phyloP scores from a whole-genome alignment of 164 flowering plant genomes.

The Paratinospora sagittata region DNA sequence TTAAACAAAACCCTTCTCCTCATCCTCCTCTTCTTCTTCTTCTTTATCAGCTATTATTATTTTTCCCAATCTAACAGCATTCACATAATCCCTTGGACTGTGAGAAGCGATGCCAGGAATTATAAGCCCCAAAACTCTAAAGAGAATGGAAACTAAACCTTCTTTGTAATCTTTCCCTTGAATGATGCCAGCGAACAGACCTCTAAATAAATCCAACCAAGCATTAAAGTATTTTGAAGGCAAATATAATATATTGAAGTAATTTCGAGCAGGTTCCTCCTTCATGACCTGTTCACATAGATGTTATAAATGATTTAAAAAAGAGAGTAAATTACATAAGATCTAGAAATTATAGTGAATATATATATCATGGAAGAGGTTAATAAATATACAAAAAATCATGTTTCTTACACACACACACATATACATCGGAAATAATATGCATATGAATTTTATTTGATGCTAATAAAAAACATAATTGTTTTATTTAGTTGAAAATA shows the following conservation, averaged over 20 bases:
- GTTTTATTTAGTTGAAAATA: too few species aligned
- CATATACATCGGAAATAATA: too few species aligned
- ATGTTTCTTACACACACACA: too few species aligned
- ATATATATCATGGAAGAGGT: too few species aligned
- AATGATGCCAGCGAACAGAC: background rate
- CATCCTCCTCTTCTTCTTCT: background rate
- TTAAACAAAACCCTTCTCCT: background rate
- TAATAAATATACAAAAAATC: too few species aligned
- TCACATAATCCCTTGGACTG: constrained; percentile 24
- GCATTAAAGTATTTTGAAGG: constrained; percentile 14
- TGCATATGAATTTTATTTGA: too few species aligned
- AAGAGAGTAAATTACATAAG: too few species aligned
- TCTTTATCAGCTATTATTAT: background rate
- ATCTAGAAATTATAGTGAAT: too few species aligned
- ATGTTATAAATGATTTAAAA: background rate
- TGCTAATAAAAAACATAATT: too few species aligned
- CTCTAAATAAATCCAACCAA: constrained; percentile 13
- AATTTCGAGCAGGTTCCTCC: constrained; percentile 29
- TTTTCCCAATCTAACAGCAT: constrained; percentile 14
- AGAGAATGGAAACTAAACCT: background rate
- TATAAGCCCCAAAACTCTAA: constrained; percentile 8
- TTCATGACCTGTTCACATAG: constrained; percentile 19
- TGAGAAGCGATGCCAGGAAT: constrained; percentile 20
- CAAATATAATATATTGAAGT: constrained; percentile 7
- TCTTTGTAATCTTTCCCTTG: constrained; percentile 19